These are phyloP conservation scores for Lunasporangiospora selenospora DNA, from an alignment of 192 early-diverging fungal genomes.

Conservation along the genomic window DNA sequence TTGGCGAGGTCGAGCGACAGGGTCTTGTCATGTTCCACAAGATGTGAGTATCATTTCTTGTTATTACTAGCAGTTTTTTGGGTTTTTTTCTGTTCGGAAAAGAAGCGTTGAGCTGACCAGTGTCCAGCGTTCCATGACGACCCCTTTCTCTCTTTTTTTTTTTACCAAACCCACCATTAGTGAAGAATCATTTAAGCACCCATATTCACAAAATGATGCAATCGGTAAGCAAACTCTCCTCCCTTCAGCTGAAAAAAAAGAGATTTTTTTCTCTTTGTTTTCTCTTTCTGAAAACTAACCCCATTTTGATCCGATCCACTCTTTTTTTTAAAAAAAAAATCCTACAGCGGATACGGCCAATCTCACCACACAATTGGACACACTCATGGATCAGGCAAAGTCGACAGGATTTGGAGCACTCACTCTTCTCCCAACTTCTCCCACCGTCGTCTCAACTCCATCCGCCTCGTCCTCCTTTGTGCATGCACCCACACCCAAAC, in stretches of 20 bases:
- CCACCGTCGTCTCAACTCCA: conserved; percentile 35
- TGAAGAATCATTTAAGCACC: conserved; percentile 49
- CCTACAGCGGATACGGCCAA: conserved; percentile 33
- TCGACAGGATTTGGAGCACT: conserved; percentile 30
- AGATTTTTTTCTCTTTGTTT: too few species aligned
- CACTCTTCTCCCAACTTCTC: conserved; percentile 28
- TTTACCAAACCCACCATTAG: background rate
- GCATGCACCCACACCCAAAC: conserved; percentile 28
- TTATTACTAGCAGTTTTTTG: too few species aligned
- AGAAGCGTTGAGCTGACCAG: too few species aligned
- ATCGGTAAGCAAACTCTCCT: conserved; percentile 28
- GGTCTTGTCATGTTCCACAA: conserved; percentile 48
- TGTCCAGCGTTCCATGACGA: too few species aligned
- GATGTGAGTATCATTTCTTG: conserved; percentile 15
- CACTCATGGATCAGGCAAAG: conserved; percentile 22
- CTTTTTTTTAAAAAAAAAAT: too few species aligned
- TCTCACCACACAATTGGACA: conserved; percentile 34
- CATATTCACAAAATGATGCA: conserved; percentile 44
- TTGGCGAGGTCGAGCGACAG: conserved; percentile 39
- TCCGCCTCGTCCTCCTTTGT: conserved; percentile 14
- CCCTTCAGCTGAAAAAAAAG: too few species aligned
- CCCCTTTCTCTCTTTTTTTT: background rate
- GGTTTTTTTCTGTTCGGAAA: too few species aligned
- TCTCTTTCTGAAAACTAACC: too few species aligned
- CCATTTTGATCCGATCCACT: too few species aligned